Percentiles rank a stretch among this genome's conserved stretches.
Evolutionary conservation across 139 green algal species (phyloP).

Genomic region (Axilococcus clingmanii): DNA sequence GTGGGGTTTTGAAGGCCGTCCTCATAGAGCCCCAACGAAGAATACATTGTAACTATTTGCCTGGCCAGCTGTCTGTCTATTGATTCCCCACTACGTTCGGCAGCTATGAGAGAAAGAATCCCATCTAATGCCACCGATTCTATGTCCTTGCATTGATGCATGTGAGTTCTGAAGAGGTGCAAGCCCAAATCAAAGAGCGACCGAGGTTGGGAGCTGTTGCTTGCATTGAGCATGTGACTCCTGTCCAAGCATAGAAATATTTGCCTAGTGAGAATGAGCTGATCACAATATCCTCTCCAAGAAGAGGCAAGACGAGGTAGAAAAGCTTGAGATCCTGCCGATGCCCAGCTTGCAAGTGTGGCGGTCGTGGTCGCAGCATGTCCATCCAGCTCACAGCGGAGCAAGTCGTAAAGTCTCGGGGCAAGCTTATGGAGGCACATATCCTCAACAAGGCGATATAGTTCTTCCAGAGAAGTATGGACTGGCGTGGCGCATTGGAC

Average conservation of each 20-base stretch:
- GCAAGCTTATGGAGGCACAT: conserved; percentile 89
- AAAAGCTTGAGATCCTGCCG: conserved; percentile 57
- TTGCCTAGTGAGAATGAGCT: conserved; percentile 79
- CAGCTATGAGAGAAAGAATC: conserved; percentile 57
- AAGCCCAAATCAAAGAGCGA: conserved; percentile 95
- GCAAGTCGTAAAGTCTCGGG: conserved; percentile 58
- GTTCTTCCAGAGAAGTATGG: conserved; percentile 73
- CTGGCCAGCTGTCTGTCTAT: conserved; percentile 67
- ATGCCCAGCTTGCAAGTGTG: conserved; percentile 10
- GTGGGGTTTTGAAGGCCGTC: conserved; percentile 45
- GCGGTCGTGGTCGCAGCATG: conserved; percentile 54
- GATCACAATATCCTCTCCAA: conserved; percentile 72
- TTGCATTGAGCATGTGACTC: conserved; percentile 72
- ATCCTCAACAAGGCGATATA: conserved; percentile 91
- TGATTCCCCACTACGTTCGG: conserved; percentile 62
- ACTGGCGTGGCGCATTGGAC: conserved; percentile 74
- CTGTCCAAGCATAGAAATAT: conserved; percentile 97
- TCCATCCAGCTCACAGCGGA: conserved; percentile 65
- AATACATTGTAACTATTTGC: conserved; percentile 64
- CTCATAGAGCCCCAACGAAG: conserved; percentile 63
- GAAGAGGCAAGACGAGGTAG: conserved; percentile 53
- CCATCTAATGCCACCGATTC: conserved; percentile 46
- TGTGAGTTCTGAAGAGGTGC: conserved; percentile 66
- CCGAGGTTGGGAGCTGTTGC: conserved; percentile 18
- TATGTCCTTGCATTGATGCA: conserved; percentile 52